Base-by-base conservation (phyloP, 345 rosid species). In the Euphorbia peplus region DNA sequence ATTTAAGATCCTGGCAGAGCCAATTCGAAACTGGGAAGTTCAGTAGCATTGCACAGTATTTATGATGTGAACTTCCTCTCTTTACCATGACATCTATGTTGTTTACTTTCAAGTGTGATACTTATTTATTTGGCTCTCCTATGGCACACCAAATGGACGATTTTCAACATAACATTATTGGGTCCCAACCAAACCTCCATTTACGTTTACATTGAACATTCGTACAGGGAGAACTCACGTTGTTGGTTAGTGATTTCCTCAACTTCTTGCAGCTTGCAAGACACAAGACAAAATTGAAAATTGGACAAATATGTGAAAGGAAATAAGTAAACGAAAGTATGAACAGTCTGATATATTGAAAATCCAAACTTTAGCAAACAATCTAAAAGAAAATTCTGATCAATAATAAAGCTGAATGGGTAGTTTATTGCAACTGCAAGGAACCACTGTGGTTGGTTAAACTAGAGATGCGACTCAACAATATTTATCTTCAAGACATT, bases 401-500 rank as follows among this genome's bases (percentile, higher is more conserved):
- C 15, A 61, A 21, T 61, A 37, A 18, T 13, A 19, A 12, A 63
- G 66, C 19, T 42, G 51, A 15, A 8, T 21, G 25, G 32, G 28
- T 37, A 19, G 35, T 35, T 41, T n/a, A 60, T 18, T 39, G 42
- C 12, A 62, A 21, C 28, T 39, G n/a, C 32, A 4, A 62, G 19
- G 22, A 8, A 39, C n/a, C 3, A 39, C 50, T 19, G 25, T 32
- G 26, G 44, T 25, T 24, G 21, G 15, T 24, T 24, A 10, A 19
- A 42, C 65, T 4, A 63, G 37, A 53, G 18, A 41, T 52, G 54
- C 22, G 14, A 60, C 13, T 53, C 22, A 28, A 52, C 14, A 16
- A 26, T 3, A 37, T 60, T 28, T 61, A 50, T 51, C 64, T 70
- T 63, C 21, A 25, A 35, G n/a, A 19, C 39, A 62, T 51, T 41